Evolutionary conservation across 257 asterid species (phyloP).

Genomic region (Eustoma russellianum): DNA sequence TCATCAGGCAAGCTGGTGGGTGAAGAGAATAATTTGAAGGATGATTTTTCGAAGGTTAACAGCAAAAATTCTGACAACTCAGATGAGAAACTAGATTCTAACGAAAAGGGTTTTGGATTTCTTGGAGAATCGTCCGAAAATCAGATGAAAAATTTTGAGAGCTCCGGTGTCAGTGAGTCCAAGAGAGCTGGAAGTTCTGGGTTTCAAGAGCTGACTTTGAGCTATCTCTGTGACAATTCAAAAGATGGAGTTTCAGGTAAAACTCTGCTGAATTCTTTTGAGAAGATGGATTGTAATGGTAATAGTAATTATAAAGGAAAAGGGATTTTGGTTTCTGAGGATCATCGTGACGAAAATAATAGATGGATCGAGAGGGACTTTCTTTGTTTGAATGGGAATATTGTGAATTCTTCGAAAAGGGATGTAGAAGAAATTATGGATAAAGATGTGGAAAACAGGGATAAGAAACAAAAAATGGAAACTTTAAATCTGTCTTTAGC

Average conservation of each 20-base stretch:
- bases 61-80: conserved; percentile 30
- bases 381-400: conserved; percentile 51
- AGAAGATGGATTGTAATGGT: conserved; percentile 25
- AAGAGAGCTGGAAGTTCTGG: conserved; percentile 38
- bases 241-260: conserved; percentile 47
- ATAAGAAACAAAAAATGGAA: conserved; percentile 73
- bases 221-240: conserved; percentile 73
- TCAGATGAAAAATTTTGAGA: conserved; percentile 36
- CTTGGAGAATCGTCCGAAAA: conserved; percentile 40
- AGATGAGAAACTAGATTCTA: conserved; percentile 36
- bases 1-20: conserved; percentile 13
- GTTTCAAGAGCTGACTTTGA: conserved; percentile 70
- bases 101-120: conserved; percentile 46
- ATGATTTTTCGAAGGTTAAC: conserved; percentile 32
- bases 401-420: conserved; percentile 48
- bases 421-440: conserved; percentile 47
- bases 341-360: conserved; percentile 40
- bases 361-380: conserved; percentile 77
- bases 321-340: conserved; percentile 50
- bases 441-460: conserved; percentile 37
- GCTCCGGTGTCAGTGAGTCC: conserved; percentile 22
- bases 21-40: conserved; percentile 6
- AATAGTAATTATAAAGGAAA: conserved; percentile 53
- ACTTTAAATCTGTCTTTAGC: conserved; percentile 75
- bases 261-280: conserved; percentile 38